Conservation (phyloP, 2,329 filamentous ascomycete genomes). For the Penicillium sp. region DNA sequence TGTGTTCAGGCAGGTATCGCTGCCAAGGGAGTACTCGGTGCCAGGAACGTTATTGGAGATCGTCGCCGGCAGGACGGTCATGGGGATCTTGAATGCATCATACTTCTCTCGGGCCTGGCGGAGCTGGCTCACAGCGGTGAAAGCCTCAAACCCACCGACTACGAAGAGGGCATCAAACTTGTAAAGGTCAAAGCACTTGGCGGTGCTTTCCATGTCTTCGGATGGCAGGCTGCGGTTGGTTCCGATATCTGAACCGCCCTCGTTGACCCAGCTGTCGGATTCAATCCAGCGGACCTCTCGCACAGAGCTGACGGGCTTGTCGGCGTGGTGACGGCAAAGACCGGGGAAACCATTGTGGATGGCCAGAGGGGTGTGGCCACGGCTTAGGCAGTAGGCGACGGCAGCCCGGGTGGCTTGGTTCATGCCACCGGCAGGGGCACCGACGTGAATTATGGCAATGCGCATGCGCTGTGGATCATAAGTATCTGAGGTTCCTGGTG, state of each 20-base stretch:
- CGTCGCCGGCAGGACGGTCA: slow-evolving; percentile 88
- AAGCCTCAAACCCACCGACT: slow-evolving; percentile 93
- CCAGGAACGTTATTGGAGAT: slow-evolving; percentile 98
- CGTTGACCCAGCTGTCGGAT: slow-evolving; percentile 91
- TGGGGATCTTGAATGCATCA: slow-evolving; percentile 85
- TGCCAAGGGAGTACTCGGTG: slow-evolving; percentile 94
- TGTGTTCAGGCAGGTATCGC: slow-evolving; percentile 94
- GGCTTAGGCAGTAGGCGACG: slow-evolving; percentile 85
- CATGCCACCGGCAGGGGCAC: slow-evolving; percentile 95
- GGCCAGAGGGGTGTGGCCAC: slow-evolving; percentile 87
- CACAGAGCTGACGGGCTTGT: slow-evolving; percentile 77
- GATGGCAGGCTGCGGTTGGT: slow-evolving; percentile 91
- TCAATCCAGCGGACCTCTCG: slow-evolving; percentile 88
- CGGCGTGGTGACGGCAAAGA: slow-evolving; percentile 82
- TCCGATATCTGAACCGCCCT: slow-evolving; percentile 94
- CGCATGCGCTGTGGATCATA: slow-evolving; percentile 66
- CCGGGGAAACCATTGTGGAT: slow-evolving; percentile 98
- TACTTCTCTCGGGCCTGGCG: slow-evolving; percentile 75
- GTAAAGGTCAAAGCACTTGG: slow-evolving; percentile 78
- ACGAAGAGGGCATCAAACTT: slow-evolving; percentile 89
- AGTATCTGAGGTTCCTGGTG: neutral
- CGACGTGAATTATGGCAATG: slow-evolving; percentile 94
- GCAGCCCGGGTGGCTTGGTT: slow-evolving; percentile 93
- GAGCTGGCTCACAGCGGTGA: slow-evolving; percentile 84
- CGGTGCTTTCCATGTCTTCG: slow-evolving; percentile 80